Evolutionary conservation across 805 yeast genomes (phyloP).

Genomic region (Lachancea waltii): DNA sequence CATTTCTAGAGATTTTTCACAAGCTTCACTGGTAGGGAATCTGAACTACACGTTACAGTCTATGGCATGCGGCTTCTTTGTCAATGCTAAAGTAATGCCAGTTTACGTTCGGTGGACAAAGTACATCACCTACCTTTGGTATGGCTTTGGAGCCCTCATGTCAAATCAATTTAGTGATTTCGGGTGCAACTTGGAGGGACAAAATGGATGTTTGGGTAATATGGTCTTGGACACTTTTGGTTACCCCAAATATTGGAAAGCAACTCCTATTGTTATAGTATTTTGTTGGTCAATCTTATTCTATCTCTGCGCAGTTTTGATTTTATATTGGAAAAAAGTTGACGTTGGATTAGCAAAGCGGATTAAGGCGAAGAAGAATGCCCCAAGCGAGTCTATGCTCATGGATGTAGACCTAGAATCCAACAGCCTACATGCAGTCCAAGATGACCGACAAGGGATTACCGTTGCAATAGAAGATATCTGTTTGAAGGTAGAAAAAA

Average conservation of each 20-base stretch:
- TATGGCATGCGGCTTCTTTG: slow-evolving; percentile 76
- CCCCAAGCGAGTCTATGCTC: background rate
- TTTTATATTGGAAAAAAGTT: slow-evolving; percentile 42
- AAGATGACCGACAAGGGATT: background rate
- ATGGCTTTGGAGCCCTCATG: slow-evolving; percentile 61
- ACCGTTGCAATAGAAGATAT: slow-evolving; percentile 21
- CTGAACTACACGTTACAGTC: slow-evolving; percentile 63
- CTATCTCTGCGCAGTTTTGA: slow-evolving; percentile 41
- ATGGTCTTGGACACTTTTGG: slow-evolving; percentile 54
- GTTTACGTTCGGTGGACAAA: slow-evolving; percentile 84
- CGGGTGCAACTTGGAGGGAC: slow-evolving; percentile 48
- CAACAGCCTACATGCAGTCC: background rate
- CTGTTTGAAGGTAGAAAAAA: slow-evolving; percentile 1
- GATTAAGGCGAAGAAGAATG: slow-evolving; percentile 16
- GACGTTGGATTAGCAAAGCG: slow-evolving; percentile 26
- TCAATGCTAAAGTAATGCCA: slow-evolving; percentile 66
- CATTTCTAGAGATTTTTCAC: slow-evolving; percentile 52
- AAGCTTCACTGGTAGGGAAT: slow-evolving; percentile 56
- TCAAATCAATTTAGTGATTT: slow-evolving; percentile 57
- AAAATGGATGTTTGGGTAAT: slow-evolving; percentile 34
- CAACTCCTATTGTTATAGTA: slow-evolving; percentile 55
- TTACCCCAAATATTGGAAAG: slow-evolving; percentile 55
- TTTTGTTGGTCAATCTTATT: slow-evolving; percentile 55
- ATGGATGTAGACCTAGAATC: slow-evolving; percentile 3
- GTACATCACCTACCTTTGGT: slow-evolving; percentile 72